Percentiles rank a stretch among this genome's conserved stretches.
Conservation (phyloP, 1,284 basidiomycete genomes). For the Boletus nobilissimus region DNA sequence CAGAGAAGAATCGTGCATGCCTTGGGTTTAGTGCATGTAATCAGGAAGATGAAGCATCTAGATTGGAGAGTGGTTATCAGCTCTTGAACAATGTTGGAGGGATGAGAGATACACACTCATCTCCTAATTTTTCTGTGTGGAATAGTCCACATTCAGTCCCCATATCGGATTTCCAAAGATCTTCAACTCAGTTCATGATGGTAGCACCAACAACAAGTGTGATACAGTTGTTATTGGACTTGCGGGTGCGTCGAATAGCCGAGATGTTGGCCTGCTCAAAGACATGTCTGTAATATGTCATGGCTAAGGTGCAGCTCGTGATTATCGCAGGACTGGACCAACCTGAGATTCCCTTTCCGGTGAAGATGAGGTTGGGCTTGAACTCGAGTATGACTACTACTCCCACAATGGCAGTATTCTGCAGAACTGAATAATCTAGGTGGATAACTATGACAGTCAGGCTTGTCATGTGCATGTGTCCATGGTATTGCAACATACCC, state of each 20-base stretch:
- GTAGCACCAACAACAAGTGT: slow-evolving; percentile 95
- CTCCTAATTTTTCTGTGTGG: too few relatives aligned
- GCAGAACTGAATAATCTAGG: too few relatives aligned
- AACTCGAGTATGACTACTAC: slow-evolving; percentile 92
- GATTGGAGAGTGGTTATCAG: not conserved
- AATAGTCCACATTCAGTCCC: slow-evolving; percentile 96
- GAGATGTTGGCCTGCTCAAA: slow-evolving; percentile 91
- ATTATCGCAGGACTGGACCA: slow-evolving; percentile 36
- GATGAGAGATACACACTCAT: slow-evolving; percentile 53
- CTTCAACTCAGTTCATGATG: slow-evolving; percentile 97
- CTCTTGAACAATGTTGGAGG: not conserved
- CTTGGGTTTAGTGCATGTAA: slow-evolving; percentile 92
- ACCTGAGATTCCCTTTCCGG: slow-evolving; percentile 98
- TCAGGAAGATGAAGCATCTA: slow-evolving; percentile 97
- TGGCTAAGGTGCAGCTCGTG: not conserved
- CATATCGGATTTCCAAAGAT: slow-evolving; percentile 90
- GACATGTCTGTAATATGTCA: slow-evolving; percentile 74
- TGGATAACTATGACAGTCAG: too few relatives aligned
- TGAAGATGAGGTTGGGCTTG: slow-evolving; percentile 95
- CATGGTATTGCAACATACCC: too few relatives aligned
- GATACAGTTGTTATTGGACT: slow-evolving; percentile 99
- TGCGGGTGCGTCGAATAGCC: slow-evolving; percentile 94
- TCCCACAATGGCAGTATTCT: too few relatives aligned
- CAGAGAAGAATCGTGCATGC: slow-evolving; percentile 99
- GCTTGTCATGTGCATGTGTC: too few relatives aligned